Evolutionary conservation across 2,329 filamentous ascomycete genomes (phyloP).

Genomic region (Colletotrichum ledebouriae): DNA sequence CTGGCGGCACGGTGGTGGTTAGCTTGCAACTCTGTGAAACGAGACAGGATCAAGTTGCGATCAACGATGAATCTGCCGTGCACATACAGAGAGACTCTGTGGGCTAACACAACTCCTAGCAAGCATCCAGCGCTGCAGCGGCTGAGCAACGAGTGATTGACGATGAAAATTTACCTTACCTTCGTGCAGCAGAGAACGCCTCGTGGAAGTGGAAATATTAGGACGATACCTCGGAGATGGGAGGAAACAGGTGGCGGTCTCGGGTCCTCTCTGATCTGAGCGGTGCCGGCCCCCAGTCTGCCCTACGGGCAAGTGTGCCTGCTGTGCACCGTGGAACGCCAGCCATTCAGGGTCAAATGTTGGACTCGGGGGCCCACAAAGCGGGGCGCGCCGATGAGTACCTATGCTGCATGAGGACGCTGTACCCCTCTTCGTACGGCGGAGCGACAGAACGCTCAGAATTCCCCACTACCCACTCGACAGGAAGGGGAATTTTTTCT

Average conservation of each 20-base stretch:
- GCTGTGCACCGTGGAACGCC: neutral
- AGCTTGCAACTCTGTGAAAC: slow-evolving; percentile 5
- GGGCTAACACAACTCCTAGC: neutral
- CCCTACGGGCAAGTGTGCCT: slow-evolving; percentile 37
- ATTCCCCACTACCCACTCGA: neutral
- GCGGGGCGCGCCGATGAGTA: neutral
- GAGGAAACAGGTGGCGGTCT: neutral
- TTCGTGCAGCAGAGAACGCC: slow-evolving; percentile 26
- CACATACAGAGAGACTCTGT: too few relatives aligned
- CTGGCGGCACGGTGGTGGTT: slow-evolving; percentile 1
- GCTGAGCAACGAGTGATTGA: neutral
- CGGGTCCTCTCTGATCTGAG: slow-evolving; percentile 18
- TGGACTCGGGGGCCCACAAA: slow-evolving; percentile 11
- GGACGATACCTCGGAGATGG: slow-evolving; percentile 3
- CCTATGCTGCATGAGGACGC: too few relatives aligned
- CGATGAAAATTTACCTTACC: neutral
- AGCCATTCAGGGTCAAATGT: slow-evolving; percentile 22
- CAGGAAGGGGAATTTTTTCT: slow-evolving; percentile 8
- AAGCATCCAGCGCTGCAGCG: slow-evolving; percentile 6
- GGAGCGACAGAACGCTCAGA: neutral
- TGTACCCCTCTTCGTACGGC: slow-evolving; percentile 10
- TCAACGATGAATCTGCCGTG: neutral
- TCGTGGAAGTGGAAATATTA: slow-evolving; percentile 37
- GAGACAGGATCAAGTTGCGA: slow-evolving; percentile 5
- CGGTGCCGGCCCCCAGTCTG: slow-evolving; percentile 23